A percentile compares a stretch with the other conserved stretches of the same genome.
These are phyloP conservation scores for Candida buenavistaensis DNA, from an alignment of 1,139 yeast genomes.

Conservation along the genomic window DNA sequence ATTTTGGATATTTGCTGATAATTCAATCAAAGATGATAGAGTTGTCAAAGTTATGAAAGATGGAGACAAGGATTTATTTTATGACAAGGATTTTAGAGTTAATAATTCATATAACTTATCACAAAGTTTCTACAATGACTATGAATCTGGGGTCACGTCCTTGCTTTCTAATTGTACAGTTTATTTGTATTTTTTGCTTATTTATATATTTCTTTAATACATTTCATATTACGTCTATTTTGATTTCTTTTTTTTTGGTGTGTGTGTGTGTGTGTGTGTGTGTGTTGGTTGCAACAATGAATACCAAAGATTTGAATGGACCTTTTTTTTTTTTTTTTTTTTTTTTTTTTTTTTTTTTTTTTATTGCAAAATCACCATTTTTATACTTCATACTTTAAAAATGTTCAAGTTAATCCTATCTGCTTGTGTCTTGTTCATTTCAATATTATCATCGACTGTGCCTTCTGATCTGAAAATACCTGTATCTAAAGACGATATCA, in stretches of 20 bases:
- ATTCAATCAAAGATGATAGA: neutral
- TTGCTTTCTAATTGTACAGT: neutral
- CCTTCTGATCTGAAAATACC: neutral
- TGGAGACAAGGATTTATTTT: neutral
- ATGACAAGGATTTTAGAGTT: too few species aligned
- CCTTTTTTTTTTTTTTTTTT: neutral
- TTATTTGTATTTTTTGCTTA: neutral
- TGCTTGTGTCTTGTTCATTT: slow-evolving; percentile 1
- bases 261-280: too few species aligned
- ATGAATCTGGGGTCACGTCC: neutral
- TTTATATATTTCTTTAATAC: neutral
- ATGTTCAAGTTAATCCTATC: slow-evolving; percentile 3
- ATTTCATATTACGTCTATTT: neutral
- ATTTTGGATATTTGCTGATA: neutral
- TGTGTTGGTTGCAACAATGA: slow-evolving; percentile 1
- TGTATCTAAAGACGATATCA: slow-evolving; percentile 3
- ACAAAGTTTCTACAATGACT: too few species aligned
- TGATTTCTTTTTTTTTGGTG: too few species aligned
- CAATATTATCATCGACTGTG: neutral
- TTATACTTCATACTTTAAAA: neutral
- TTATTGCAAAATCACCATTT: neutral
- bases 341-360: neutral
- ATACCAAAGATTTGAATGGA: neutral
- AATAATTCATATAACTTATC: too few species aligned
- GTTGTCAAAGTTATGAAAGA: neutral